Percentiles rank a stretch among this genome's conserved stretches.
These are phyloP conservation scores for Mortierella sp. DNA, from an alignment of 371 early-diverging fungal genomes.

Conservation along the genomic window DNA sequence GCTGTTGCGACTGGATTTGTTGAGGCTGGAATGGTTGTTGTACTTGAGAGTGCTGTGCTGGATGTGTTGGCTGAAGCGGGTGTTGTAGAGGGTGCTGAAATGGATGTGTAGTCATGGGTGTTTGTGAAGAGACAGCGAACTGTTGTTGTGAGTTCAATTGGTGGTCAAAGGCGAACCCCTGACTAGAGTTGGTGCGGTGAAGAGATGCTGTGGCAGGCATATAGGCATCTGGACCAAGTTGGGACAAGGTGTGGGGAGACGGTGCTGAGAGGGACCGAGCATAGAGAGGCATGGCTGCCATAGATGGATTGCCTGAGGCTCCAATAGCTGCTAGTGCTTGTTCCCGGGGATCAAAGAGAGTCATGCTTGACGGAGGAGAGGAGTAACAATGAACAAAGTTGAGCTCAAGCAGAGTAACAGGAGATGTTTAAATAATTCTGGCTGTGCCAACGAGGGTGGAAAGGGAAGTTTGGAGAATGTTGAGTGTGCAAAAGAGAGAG, in stretches of 20 bases:
- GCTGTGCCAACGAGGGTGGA: not conserved
- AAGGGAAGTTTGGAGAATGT: not conserved
- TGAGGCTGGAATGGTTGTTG: conserved; percentile 1
- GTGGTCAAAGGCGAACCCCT: not conserved
- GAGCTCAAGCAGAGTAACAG: too few species aligned
- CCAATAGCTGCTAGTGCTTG: too few species aligned
- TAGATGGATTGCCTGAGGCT: not conserved
- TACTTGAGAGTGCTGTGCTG: not conserved
- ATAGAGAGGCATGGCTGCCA: conserved; percentile 12
- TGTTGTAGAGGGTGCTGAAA: conserved; percentile 7
- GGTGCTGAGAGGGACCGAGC: conserved; percentile 44
- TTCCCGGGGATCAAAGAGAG: too few species aligned
- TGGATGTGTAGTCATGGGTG: not conserved
- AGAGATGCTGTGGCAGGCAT: not conserved
- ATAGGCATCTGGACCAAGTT: conserved; percentile 9
- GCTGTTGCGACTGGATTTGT: conserved; percentile 3
- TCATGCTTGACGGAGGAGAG: too few species aligned
- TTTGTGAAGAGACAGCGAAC: not conserved
- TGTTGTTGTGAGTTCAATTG: conserved; percentile 2
- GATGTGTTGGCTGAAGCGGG: conserved; percentile 4
- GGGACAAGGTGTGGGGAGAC: conserved; percentile 8
- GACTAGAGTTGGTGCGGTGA: not conserved
- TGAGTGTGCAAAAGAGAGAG: not conserved
- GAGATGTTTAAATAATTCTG: too few species aligned
- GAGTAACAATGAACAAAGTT: too few species aligned